Evolutionary conservation across 1,139 yeast species (phyloP).

Genomic region (Nakaseomyces kungkrabaensis): DNA sequence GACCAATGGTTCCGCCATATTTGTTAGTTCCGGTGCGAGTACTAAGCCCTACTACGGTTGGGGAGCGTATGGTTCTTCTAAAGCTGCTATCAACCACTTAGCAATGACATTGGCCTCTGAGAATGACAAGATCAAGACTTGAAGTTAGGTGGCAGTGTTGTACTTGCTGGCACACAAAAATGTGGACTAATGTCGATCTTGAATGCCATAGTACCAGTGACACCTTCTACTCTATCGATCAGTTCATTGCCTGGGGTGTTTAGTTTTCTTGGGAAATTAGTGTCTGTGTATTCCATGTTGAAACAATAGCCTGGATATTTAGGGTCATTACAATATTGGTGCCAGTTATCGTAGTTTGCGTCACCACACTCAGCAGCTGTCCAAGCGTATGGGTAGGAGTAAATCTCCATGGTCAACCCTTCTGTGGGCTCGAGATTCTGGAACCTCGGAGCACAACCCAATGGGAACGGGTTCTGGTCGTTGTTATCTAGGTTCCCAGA

Average conservation of each 20-base stretch:
- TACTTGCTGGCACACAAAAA: not conserved
- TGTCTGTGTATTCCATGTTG: not conserved
- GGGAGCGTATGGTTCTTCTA: conserved; percentile 86
- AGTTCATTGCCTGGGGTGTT: not conserved
- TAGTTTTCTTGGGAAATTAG: not conserved
- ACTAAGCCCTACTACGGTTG: conserved; percentile 43
- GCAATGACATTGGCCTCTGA: conserved; percentile 60
- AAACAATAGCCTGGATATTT: not conserved
- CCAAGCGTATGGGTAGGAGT: not conserved
- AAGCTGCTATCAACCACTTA: conserved; percentile 79
- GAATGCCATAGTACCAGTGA: not conserved
- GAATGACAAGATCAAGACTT: conserved; percentile 38
- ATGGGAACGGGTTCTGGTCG: no score
- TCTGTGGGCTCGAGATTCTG: not conserved
- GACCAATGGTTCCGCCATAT: conserved; percentile 37
- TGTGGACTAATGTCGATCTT: not conserved
- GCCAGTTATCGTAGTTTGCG: no score
- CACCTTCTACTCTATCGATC: not conserved
- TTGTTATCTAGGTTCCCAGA: no score
- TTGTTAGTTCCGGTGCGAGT: conserved; percentile 78
- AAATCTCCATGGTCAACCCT: not conserved
- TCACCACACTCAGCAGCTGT: not conserved
- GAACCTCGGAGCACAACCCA: no score
- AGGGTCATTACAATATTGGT: not conserved
- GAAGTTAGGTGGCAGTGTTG: not conserved